These are phyloP conservation scores for Salisapilia sapeloensis DNA, from an alignment of 352 stramenopile genomes.

Conservation along the genomic window DNA sequence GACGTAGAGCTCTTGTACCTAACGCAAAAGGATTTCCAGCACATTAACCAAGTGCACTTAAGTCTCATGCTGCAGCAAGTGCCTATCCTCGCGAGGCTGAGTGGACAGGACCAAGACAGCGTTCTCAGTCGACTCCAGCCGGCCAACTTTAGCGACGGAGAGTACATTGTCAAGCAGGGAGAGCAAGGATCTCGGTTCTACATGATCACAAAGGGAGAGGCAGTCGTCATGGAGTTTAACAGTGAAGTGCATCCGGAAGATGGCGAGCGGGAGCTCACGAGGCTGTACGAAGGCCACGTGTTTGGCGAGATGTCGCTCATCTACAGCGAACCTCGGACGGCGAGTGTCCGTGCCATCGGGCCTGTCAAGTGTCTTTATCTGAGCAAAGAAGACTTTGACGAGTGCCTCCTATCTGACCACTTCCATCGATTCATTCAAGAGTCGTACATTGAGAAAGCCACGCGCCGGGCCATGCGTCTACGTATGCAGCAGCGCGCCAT, in stretches of 20 bases:
- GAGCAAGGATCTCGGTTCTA: slow-evolving; percentile 80
- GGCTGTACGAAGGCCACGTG: slow-evolving; percentile 76
- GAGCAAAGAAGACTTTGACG: slow-evolving; percentile 79
- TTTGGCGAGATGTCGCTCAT: slow-evolving; percentile 83
- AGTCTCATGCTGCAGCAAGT: slow-evolving; percentile 81
- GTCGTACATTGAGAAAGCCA: slow-evolving; percentile 75
- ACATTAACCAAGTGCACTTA: slow-evolving; percentile 72
- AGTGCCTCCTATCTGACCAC: slow-evolving; percentile 61
- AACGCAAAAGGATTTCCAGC: slow-evolving; percentile 77
- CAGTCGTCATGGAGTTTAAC: slow-evolving; percentile 67
- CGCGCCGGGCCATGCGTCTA: slow-evolving; percentile 59
- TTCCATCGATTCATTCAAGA: slow-evolving; percentile 80
- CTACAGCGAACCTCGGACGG: slow-evolving; percentile 74
- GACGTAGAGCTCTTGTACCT: slow-evolving; percentile 74
- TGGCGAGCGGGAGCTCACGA: slow-evolving; percentile 59
- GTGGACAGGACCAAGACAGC: slow-evolving; percentile 56
- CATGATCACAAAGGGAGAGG: slow-evolving; percentile 80
- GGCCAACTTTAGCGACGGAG: slow-evolving; percentile 68
- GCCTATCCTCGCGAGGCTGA: slow-evolving; percentile 52
- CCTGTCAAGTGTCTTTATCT: slow-evolving; percentile 77
- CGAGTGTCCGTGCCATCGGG: slow-evolving; percentile 56
- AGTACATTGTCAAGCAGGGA: slow-evolving; percentile 82
- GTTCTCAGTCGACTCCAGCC: slow-evolving; percentile 67
- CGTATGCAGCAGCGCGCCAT: slow-evolving; percentile 43
- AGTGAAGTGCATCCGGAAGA: slow-evolving; percentile 13